A percentile compares a stretch with the other conserved stretches of the same genome.
phyloP scores from a whole-genome alignment of 371 early-diverging fungal species.

The Lichtheimia ramosa region DNA sequence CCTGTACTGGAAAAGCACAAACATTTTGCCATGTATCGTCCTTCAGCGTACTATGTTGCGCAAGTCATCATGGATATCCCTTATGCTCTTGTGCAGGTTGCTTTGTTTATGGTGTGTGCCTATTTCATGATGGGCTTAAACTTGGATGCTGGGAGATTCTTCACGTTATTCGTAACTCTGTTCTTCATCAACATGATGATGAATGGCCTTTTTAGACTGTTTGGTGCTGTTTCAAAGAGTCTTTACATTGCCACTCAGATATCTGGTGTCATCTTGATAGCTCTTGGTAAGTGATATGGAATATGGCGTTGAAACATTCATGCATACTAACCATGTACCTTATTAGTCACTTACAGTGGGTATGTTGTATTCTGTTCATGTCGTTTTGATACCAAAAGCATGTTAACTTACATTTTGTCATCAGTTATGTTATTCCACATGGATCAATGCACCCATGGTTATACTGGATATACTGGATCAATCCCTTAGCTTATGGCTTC shows the following conservation, averaged over 20 bases:
- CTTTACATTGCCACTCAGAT: constrained; percentile 45
- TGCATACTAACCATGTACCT: not conserved
- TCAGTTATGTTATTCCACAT: constrained; percentile 26
- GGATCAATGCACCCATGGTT: constrained; percentile 54
- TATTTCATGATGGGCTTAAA: constrained; percentile 48
- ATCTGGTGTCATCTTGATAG: constrained; percentile 46
- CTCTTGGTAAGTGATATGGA: constrained; percentile 1
- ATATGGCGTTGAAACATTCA: not conserved
- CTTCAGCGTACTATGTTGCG: constrained; percentile 61
- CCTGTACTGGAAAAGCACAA: constrained; percentile 70
- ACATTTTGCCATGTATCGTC: constrained; percentile 65
- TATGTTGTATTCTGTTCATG: too few species aligned
- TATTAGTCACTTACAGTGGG: constrained; percentile 22
- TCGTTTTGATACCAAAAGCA: too few species aligned
- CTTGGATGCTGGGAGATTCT: constrained; percentile 38
- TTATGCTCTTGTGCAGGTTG: constrained; percentile 26
- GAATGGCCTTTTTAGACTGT: constrained; percentile 47
- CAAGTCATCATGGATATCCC: constrained; percentile 51
- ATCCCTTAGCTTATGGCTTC: not conserved
- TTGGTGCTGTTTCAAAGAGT: constrained; percentile 44
- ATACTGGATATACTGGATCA: constrained; percentile 32
- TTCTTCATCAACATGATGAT: constrained; percentile 35
- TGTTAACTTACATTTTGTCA: too few species aligned
- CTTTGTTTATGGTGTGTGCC: constrained; percentile 23
- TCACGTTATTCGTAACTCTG: constrained; percentile 36